Base-by-base conservation (phyloP, 2,329 filamentous ascomycete genomes). In the Plenodomus lindquistii region DNA sequence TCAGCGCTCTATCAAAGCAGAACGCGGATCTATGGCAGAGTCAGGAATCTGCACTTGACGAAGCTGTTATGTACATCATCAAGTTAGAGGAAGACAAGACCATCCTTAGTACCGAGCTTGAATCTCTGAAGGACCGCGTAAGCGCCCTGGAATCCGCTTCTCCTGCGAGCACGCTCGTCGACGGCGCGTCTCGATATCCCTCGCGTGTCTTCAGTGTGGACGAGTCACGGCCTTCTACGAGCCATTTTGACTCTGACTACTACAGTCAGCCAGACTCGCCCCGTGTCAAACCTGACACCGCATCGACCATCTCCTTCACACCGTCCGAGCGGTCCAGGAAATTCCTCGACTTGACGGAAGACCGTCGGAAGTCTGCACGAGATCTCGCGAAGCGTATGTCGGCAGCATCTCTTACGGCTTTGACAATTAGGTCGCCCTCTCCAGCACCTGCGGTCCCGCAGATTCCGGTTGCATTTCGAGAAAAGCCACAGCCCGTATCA, bases 221-320 rank as follows among this genome's bases (percentile, higher is more conserved):
- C 31, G 69, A 70, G 36, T 63, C 65, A 4, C 57, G 66, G 6
- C 66, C 67, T n/a, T 69, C 68, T n/a, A 71, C 68, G 9, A 66
- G 62, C 29, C 62, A 70, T 38, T 65, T 66, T 34, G 66, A 70
- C 40, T 72, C 69, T 16, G 69, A 72, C 38, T 72, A 72, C 44
- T 72, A 69, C 50, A 71, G 68, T 40, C 69, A 71, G 46, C 64
- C 67, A 36, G 59, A 50, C 7, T 71, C 67, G 19, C 69, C 68
- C 31, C 62, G 58, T 21, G 52, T 52, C 15, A 57, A 60, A 37
- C 27, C 42, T 2, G 63, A 60, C 42, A 62, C 47, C 15, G 58
- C 62, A 16, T 62, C 60, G 0, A 36, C 61, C n/a, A 42, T 20
- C 15, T 56, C 53, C 9, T 34, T 57, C 1, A 42, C 50, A 2